phyloP scores from a whole-genome alignment of 2,329 filamentous ascomycete species.

The Talaromyces sp. region DNA sequence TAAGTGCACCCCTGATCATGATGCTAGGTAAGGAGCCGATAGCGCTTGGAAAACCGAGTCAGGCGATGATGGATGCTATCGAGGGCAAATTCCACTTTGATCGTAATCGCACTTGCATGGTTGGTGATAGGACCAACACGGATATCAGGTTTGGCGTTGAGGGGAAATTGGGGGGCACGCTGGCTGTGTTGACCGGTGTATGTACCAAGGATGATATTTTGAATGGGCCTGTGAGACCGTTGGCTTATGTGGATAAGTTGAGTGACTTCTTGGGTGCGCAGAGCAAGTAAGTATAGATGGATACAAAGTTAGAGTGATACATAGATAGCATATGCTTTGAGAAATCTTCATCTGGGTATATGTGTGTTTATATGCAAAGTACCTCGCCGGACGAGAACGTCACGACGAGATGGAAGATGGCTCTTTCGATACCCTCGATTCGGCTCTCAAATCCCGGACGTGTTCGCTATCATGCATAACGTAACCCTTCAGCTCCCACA shows the following conservation, averaged over 20 bases:
- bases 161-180: slow-evolving; percentile 82
- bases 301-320: slow-evolving; percentile 4
- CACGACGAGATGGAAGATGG: too few species aligned
- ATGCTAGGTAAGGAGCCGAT: slow-evolving; percentile 68
- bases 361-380: background rate
- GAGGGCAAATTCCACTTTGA: slow-evolving; percentile 94
- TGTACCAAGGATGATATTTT: slow-evolving; percentile 77
- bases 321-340: slow-evolving; percentile 11
- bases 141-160: slow-evolving; percentile 95
- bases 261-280: slow-evolving; percentile 62
- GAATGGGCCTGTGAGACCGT: slow-evolving; percentile 69
- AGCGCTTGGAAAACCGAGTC: slow-evolving; percentile 87
- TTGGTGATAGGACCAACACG: slow-evolving; percentile 89
- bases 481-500: slow-evolving; percentile 41
- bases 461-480: slow-evolving; percentile 21
- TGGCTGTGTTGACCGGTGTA: slow-evolving; percentile 89
- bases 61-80: slow-evolving; percentile 99
- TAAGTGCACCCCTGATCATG: slow-evolving; percentile 72
- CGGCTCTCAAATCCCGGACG: background rate
- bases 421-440: too few species aligned
- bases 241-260: slow-evolving; percentile 79
- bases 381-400: background rate
- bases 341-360: background rate
- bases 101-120: slow-evolving; percentile 83
- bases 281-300: slow-evolving; percentile 6